These are phyloP conservation scores for Chrysanthemum makinoi DNA, from an alignment of 129 eudicot genomes.

Conservation along the genomic window DNA sequence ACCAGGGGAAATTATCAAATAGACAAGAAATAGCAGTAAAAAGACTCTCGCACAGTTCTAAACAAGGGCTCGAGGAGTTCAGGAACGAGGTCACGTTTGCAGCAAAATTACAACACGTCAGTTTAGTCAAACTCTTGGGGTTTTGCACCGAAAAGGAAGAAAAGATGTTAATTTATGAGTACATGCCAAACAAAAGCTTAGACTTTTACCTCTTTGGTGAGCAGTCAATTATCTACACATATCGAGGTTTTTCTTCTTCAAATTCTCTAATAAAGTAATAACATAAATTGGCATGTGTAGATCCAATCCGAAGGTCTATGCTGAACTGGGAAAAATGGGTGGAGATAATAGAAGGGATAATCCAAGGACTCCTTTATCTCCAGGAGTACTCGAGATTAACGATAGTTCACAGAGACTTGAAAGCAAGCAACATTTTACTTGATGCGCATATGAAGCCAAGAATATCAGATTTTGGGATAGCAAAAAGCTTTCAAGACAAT, in stretches of 20 bases:
- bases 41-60: slow-evolving; percentile 42
- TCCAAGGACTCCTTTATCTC: slow-evolving; percentile 56
- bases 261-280: neutral
- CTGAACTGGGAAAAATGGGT: slow-evolving; percentile 49
- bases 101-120: slow-evolving; percentile 47
- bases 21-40: slow-evolving; percentile 46
- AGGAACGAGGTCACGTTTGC: slow-evolving; percentile 50
- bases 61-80: slow-evolving; percentile 54
- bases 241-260: neutral
- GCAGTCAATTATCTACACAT: slow-evolving; percentile 6
- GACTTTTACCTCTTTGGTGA: slow-evolving; percentile 50
- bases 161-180: slow-evolving; percentile 50
- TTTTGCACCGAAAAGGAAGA: slow-evolving; percentile 51
- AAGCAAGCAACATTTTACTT: slow-evolving; percentile 53
- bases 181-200: slow-evolving; percentile 54
- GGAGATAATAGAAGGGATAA: slow-evolving; percentile 50
- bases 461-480: slow-evolving; percentile 65
- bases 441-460: slow-evolving; percentile 48
- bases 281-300: slow-evolving; percentile 21
- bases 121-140: slow-evolving; percentile 45
- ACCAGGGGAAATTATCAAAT: too few relatives aligned
- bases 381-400: slow-evolving; percentile 57
- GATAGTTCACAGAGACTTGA: slow-evolving; percentile 57
- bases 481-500: slow-evolving; percentile 48
- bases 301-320: slow-evolving; percentile 33